phyloP scores from a whole-genome alignment of 2,329 filamentous ascomycete genomes.

The Trichoderma brevicompactum region DNA sequence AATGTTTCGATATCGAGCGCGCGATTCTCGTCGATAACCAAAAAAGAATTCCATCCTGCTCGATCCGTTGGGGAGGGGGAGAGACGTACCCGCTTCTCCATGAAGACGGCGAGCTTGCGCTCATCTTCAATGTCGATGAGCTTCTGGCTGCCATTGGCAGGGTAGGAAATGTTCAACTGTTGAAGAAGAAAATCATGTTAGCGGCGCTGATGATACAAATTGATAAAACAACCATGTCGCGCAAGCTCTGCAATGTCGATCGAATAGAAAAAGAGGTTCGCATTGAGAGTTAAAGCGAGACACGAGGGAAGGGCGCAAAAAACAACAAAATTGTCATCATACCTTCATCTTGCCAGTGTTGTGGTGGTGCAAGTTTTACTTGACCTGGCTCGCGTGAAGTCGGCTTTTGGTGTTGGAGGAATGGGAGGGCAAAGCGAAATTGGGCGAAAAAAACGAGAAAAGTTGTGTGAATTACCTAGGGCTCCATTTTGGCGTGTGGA shows the following conservation, averaged over 20 bases:
- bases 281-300: not conserved
- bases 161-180: constrained; percentile 75
- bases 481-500: constrained; percentile 38
- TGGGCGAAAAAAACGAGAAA: constrained; percentile 45
- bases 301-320: no score
- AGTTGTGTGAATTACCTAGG: constrained; percentile 48
- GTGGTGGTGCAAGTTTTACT: constrained; percentile 52
- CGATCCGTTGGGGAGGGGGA: constrained; percentile 21
- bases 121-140: constrained; percentile 99
- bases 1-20: constrained; percentile 12
- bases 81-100: constrained; percentile 87
- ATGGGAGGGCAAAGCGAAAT: constrained; percentile 39
- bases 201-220: constrained; percentile 32
- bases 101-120: constrained; percentile 97
- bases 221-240: no score
- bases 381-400: constrained; percentile 48
- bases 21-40: constrained; percentile 27
- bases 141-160: constrained; percentile 99
- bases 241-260: not conserved
- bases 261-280: not conserved
- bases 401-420: constrained; percentile 41
- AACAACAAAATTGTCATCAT: constrained; percentile 33
- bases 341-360: constrained; percentile 55
- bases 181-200: constrained; percentile 37
- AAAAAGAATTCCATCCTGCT: constrained; percentile 8